Evolutionary conservation across 2,329 filamentous ascomycete species (phyloP).

Genomic region (Aspergillus udagawae): DNA sequence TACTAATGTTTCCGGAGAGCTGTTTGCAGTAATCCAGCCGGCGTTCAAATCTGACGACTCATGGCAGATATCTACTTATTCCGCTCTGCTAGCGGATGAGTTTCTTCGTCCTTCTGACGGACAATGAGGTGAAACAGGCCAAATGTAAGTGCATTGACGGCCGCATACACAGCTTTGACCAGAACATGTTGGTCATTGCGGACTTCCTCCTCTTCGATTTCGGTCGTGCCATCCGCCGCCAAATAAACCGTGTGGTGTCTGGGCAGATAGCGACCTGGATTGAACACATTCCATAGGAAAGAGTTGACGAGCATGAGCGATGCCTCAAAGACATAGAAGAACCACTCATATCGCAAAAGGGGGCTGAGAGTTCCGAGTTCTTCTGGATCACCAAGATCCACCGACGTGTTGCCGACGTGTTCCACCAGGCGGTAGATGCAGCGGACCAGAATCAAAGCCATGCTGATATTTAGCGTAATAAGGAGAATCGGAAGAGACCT

Average conservation of each 20-base stretch:
- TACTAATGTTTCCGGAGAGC: neutral
- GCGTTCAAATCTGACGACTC: neutral
- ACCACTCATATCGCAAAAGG: constrained; percentile 55
- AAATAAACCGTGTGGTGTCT: constrained; percentile 49
- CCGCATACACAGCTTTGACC: neutral
- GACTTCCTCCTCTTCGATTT: neutral
- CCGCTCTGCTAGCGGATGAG: neutral
- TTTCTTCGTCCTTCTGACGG: neutral
- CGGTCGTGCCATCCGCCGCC: constrained; percentile 34
- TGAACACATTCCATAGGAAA: constrained; percentile 48
- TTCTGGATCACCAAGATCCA: constrained; percentile 33
- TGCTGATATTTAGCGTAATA: constrained; percentile 49
- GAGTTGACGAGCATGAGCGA: constrained; percentile 51
- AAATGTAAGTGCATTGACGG: neutral
- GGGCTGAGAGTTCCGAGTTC: constrained; percentile 34
- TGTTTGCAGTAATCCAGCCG: neutral
- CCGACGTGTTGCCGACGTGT: constrained; percentile 48
- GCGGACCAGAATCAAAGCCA: constrained; percentile 46
- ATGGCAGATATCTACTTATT: neutral
- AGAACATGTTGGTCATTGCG: neutral
- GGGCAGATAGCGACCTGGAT: constrained; percentile 52
- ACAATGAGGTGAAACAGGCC: neutral
- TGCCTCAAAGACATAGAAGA: constrained; percentile 58
- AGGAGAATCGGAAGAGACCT: constrained; percentile 21
- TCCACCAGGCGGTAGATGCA: constrained; percentile 56